Evolutionary conservation across 192 early-diverging fungal species (phyloP), one percentile per base, ranked within the genome.

Genomic region (Linnemannia zychae): DNA sequence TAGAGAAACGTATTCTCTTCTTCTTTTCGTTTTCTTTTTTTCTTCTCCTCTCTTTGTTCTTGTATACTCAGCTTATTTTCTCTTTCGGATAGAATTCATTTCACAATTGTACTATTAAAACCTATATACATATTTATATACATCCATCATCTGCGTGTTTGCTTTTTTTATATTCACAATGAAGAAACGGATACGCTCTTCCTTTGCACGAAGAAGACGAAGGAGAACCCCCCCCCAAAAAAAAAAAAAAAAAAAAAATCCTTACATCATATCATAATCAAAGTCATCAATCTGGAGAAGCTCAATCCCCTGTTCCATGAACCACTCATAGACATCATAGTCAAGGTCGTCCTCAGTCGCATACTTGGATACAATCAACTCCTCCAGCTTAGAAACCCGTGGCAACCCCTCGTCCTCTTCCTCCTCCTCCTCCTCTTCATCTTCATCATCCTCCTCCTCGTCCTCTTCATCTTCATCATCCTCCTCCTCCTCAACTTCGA

Each of bases 251-350:
- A n/a, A 4, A n/a, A 22, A 22, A 7, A n/a, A n/a, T 53, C n/a
- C 28, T 15, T 1, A 63, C 57, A 63, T 63, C 57, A 63, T 63
- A 33, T 63, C 57, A 63, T 63, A 60, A 15, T 74, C 72, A 74
- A 74, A 74, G 5, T 44, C 50, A 28, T 74, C 72, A 18, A 38
- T 34, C 18, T 60, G 3, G 22, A 60, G 38, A 40, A 74, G 31
- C 7, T 60, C 72, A 11, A 74, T 44, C 4, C 37, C 72, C 24
- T 74, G 72, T 0, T 74, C 52, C 31, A 74, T 34, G 68, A 77
- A 69, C 76, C 76, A 77, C 31, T 71, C 76, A 47, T 71, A 71
- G 38, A 71, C 37, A 13, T 57, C 50, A 1, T 38, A 20, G 67
- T 71, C 37, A n/a, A 63, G 24, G 7, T 33, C 52, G 3, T n/a